Evolutionary conservation across 164 flowering plant species (phyloP).

Genomic region (Sextonia rubra): DNA sequence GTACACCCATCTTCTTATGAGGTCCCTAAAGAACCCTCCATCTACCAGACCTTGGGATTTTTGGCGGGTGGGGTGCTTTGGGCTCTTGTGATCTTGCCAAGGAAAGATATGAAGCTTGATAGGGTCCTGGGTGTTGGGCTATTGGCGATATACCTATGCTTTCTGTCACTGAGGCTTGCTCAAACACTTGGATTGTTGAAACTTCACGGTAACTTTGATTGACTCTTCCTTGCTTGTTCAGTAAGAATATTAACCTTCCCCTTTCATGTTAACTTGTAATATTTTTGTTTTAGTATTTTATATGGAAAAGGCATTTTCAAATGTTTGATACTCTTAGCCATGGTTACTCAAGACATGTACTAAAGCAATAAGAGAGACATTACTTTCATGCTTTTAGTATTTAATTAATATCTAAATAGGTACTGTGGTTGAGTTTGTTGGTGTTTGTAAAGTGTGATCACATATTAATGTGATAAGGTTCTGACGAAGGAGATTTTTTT

Average conservation of each 20-base stretch:
- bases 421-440: too few relatives aligned
- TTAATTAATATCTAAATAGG: too few relatives aligned
- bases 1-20: slow-evolving; percentile 24
- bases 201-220: not conserved
- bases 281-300: too few relatives aligned
- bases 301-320: too few relatives aligned
- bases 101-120: slow-evolving; percentile 39
- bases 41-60: slow-evolving; percentile 37
- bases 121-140: slow-evolving; percentile 42
- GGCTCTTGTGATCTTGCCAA: slow-evolving; percentile 35
- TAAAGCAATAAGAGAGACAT: too few relatives aligned
- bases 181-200: slow-evolving; percentile 6
- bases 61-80: slow-evolving; percentile 36
- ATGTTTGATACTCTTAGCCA: not conserved
- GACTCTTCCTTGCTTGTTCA: too few relatives aligned
- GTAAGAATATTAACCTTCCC: too few relatives aligned
- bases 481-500: too few relatives aligned
- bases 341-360: not conserved
- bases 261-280: too few relatives aligned
- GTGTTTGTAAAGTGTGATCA: too few relatives aligned
- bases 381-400: too few relatives aligned
- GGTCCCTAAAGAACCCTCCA: slow-evolving; percentile 29
- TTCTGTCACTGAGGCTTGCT: slow-evolving; percentile 23
- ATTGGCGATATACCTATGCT: slow-evolving; percentile 29
- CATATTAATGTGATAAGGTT: too few relatives aligned